phyloP scores from a whole-genome alignment of 371 early-diverging fungal genomes.

The Basidiobolus meristosporus region DNA sequence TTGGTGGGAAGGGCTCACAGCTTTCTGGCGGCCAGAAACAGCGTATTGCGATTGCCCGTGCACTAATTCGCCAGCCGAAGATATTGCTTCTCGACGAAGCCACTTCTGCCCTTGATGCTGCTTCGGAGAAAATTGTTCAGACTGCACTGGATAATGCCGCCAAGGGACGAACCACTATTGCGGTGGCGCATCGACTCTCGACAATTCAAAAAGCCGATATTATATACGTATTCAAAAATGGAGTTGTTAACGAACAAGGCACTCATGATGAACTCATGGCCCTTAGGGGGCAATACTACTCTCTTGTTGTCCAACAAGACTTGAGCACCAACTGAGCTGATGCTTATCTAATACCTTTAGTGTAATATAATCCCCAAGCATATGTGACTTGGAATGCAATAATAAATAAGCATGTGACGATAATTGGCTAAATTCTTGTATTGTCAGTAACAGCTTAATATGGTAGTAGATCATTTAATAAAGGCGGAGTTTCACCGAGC shows the following conservation, averaged over 20 bases:
- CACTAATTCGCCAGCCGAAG: constrained; percentile 59
- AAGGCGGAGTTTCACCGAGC: too few species aligned
- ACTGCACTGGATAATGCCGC: constrained; percentile 61
- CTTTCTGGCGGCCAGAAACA: constrained; percentile 55
- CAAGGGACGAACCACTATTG: constrained; percentile 43
- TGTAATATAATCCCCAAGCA: too few species aligned
- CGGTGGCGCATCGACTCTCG: constrained; percentile 51
- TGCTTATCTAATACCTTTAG: too few species aligned
- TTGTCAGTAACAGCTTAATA: too few species aligned
- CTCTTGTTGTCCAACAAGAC: constrained; percentile 13
- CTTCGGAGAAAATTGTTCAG: constrained; percentile 79
- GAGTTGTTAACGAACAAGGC: constrained; percentile 62
- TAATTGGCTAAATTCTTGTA: too few species aligned
- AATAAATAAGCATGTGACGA: too few species aligned
- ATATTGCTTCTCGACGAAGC: constrained; percentile 92
- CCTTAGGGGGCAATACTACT: constrained; percentile 12
- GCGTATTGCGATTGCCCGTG: constrained; percentile 48
- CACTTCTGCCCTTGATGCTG: constrained; percentile 81
- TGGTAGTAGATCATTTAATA: too few species aligned
- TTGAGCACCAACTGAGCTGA: neutral
- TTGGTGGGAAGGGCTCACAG: constrained; percentile 53
- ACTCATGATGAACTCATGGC: constrained; percentile 49
- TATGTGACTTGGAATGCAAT: too few species aligned
- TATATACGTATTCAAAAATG: constrained; percentile 54
- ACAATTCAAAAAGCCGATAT: constrained; percentile 58